A percentile compares a stretch with the other conserved stretches of the same genome.
phyloP scores from a whole-genome alignment of 2,329 filamentous ascomycete species.

The Colletotrichum sansevieriae region DNA sequence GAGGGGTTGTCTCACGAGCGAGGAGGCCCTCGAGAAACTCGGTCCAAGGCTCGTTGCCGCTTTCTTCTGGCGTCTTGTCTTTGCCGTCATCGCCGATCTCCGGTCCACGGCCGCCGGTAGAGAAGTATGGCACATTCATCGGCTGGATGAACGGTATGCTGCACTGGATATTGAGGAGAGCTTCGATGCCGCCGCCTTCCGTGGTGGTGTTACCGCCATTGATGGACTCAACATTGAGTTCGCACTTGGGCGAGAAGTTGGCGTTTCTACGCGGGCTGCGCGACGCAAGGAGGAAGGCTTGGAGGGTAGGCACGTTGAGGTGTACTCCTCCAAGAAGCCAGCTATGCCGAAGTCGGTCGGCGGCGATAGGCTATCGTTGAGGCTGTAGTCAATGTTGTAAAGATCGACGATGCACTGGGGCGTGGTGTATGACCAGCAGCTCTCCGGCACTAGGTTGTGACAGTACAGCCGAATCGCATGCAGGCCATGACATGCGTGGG shows the following conservation, averaged over 20 bases:
- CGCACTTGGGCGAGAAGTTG: slow-evolving; percentile 27
- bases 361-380: slow-evolving; percentile 18
- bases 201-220: slow-evolving; percentile 18
- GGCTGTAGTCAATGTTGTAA: slow-evolving; percentile 60
- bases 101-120: slow-evolving; percentile 27
- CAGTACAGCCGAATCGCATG: too few relatives aligned
- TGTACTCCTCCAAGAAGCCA: slow-evolving; percentile 25
- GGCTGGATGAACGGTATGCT: slow-evolving; percentile 31
- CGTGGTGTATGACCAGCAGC: slow-evolving; percentile 45
- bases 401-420: slow-evolving; percentile 58
- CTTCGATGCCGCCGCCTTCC: slow-evolving; percentile 6
- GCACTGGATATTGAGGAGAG: slow-evolving; percentile 20
- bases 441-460: too few relatives aligned
- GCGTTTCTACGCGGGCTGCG: slow-evolving; percentile 37
- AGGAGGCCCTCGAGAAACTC: slow-evolving; percentile 48
- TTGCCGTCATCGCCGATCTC: background rate
- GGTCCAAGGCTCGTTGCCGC: slow-evolving; percentile 50
- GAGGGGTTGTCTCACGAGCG: slow-evolving; percentile 46
- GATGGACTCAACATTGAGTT: slow-evolving; percentile 20
- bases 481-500: too few relatives aligned
- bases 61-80: slow-evolving; percentile 13
- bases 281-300: slow-evolving; percentile 26
- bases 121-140: slow-evolving; percentile 25
- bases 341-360: slow-evolving; percentile 25
- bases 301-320: slow-evolving; percentile 15